Conservation (phyloP, 2,329 filamentous ascomycete species). For the Colletotrichum horii region DNA sequence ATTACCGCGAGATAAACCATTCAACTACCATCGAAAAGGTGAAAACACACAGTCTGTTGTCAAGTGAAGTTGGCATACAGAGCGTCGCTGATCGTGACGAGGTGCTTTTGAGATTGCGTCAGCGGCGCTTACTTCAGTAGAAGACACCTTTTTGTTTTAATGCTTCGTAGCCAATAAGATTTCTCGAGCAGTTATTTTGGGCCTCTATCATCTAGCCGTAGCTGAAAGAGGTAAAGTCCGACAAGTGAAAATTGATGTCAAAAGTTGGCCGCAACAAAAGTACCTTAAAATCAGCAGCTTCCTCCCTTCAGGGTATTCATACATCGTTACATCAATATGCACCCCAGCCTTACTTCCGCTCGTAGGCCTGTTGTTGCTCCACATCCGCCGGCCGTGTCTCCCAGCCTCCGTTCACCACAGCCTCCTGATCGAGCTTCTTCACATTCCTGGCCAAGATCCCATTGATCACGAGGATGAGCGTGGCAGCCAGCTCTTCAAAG, state of each 20-base stretch:
- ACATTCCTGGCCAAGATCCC: neutral
- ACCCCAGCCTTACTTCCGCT: neutral
- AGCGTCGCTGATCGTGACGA: neutral
- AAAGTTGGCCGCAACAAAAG: neutral
- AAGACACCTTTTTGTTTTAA: neutral
- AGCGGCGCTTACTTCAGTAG: neutral
- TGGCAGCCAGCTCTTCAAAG: neutral
- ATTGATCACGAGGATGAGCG: neutral
- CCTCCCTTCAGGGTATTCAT: neutral
- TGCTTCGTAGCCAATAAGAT: neutral
- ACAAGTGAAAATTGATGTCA: neutral
- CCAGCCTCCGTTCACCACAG: neutral
- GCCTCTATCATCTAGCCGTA: neutral
- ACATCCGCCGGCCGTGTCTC: neutral
- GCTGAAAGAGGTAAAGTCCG: neutral
- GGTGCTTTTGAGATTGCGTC: neutral
- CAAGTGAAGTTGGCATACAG: neutral
- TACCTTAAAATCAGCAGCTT: neutral
- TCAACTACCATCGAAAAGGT: neutral
- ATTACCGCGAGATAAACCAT: fast-evolving
- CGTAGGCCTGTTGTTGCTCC: neutral
- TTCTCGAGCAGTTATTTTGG: too few species aligned
- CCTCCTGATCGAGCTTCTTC: neutral
- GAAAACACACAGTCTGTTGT: neutral
- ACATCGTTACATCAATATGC: neutral